Conservation (phyloP, 2,329 filamentous ascomycete genomes). For the Pezicula neosporulosa region DNA sequence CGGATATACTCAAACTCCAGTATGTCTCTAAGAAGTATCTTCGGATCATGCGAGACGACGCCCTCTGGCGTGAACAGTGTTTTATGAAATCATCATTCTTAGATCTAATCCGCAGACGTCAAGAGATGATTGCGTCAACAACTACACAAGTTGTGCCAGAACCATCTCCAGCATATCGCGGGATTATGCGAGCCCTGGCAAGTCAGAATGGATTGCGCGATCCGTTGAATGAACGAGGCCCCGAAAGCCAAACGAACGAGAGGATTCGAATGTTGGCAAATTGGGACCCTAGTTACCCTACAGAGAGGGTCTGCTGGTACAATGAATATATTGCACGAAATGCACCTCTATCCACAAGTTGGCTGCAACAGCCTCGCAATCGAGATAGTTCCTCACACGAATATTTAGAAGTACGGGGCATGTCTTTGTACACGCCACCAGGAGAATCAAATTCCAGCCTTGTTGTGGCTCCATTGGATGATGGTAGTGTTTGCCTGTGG, state of each 20-base stretch:
- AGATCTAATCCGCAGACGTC: slow-evolving; percentile 53
- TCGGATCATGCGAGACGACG: slow-evolving; percentile 67
- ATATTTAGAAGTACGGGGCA: slow-evolving; percentile 65
- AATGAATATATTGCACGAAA: slow-evolving; percentile 83
- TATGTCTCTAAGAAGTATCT: slow-evolving; percentile 65
- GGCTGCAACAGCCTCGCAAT: slow-evolving; percentile 64
- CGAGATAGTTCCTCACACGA: slow-evolving; percentile 39
- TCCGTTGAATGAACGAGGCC: slow-evolving; percentile 20
- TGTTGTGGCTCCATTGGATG: slow-evolving; percentile 75
- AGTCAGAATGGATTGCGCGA: slow-evolving; percentile 23
- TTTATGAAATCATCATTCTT: slow-evolving; percentile 68
- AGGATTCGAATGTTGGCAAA: slow-evolving; percentile 63
- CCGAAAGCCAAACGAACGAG: slow-evolving; percentile 29
- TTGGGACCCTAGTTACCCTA: slow-evolving; percentile 77
- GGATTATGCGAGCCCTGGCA: slow-evolving; percentile 22
- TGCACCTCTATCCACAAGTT: slow-evolving; percentile 69
- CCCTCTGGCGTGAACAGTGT: slow-evolving; percentile 72
- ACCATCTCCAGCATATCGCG: slow-evolving; percentile 30
- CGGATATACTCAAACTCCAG: slow-evolving; percentile 65
- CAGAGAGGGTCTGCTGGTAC: slow-evolving; percentile 78
- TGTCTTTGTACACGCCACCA: slow-evolving; percentile 61
- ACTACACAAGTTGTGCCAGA: slow-evolving; percentile 28
- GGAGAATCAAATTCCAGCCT: slow-evolving; percentile 50
- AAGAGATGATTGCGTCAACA: slow-evolving; percentile 35
- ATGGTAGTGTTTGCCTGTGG: slow-evolving; percentile 87